A percentile compares a stretch with the other conserved stretches of the same genome.
These are phyloP conservation scores for Pythium phragmiticola DNA, from an alignment of 352 stramenopile species.

Conservation along the genomic window DNA sequence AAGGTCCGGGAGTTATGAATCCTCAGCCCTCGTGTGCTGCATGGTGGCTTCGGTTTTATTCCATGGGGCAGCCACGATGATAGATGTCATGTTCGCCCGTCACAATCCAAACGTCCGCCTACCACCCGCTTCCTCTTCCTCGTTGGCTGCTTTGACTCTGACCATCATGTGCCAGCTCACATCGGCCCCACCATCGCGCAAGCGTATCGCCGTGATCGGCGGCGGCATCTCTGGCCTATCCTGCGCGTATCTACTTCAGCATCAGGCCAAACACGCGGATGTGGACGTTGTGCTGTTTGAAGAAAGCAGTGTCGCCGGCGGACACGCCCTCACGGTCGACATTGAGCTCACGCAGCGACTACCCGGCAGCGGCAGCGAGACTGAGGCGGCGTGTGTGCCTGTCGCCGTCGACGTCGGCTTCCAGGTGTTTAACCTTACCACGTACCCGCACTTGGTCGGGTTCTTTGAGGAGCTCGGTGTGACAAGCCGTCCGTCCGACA, in stretches of 20 bases:
- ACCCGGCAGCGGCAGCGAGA: neutral
- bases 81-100: no score
- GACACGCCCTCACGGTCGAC: constrained; percentile 49
- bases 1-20: no score
- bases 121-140: neutral
- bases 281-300: constrained; percentile 60
- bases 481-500: constrained; percentile 57
- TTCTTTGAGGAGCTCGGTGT: constrained; percentile 81
- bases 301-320: constrained; percentile 32
- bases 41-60: no score
- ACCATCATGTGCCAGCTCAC: constrained; percentile 17
- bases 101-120: neutral
- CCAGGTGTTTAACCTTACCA: constrained; percentile 91
- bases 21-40: no score
- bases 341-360: constrained; percentile 32
- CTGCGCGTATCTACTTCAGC: constrained; percentile 30
- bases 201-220: constrained; percentile 35
- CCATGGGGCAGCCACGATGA: no score
- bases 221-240: constrained; percentile 38
- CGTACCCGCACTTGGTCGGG: constrained; percentile 88
- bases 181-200: constrained; percentile 9
- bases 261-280: constrained; percentile 23
- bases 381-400: constrained; percentile 1
- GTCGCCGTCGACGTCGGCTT: constrained; percentile 83
- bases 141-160: neutral